Percentiles rank a stretch among this genome's conserved stretches.
These are phyloP conservation scores for Citrus maxima DNA, from an alignment of 345 rosid species.

Conservation along the genomic window DNA sequence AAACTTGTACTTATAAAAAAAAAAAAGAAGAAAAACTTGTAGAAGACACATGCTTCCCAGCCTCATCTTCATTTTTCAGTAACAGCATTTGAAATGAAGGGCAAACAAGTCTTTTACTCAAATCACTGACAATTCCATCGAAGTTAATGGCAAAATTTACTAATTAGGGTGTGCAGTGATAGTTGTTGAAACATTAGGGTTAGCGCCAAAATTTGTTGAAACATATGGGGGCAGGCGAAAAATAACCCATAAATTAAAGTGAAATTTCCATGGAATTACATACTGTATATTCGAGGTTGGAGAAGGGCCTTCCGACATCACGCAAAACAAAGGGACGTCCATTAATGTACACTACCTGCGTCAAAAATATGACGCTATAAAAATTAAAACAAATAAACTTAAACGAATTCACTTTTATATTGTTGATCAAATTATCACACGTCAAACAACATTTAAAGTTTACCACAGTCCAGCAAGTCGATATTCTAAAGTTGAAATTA, in stretches of 20 bases:
- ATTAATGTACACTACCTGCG: constrained; percentile 82
- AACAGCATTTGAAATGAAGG: too few species aligned
- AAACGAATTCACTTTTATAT: constrained; percentile 2
- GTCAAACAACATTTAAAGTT: not conserved
- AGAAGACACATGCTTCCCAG: too few species aligned
- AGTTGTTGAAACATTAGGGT: too few species aligned
- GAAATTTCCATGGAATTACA: constrained; percentile 19
- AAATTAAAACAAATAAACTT: constrained; percentile 8
- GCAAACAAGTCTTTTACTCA: too few species aligned
- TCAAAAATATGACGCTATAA: constrained; percentile 20
- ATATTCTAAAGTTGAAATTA: not conserved
- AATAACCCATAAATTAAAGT: not conserved
- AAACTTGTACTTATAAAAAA: too few species aligned
- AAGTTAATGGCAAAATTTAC: too few species aligned
- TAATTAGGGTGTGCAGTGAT: too few species aligned
- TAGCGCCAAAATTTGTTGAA: too few species aligned
- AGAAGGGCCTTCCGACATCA: constrained; percentile 91
- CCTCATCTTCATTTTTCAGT: too few species aligned
- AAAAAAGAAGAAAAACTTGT: too few species aligned
- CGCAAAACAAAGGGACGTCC: constrained; percentile 98
- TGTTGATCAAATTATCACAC: constrained; percentile 8
- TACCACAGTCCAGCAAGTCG: not conserved
- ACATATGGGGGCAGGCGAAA: too few species aligned
- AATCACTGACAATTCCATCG: too few species aligned
- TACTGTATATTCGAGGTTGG: constrained; percentile 98